Base-by-base conservation (phyloP, 2,329 filamentous ascomycete species). In the Fusarium piperis region DNA sequence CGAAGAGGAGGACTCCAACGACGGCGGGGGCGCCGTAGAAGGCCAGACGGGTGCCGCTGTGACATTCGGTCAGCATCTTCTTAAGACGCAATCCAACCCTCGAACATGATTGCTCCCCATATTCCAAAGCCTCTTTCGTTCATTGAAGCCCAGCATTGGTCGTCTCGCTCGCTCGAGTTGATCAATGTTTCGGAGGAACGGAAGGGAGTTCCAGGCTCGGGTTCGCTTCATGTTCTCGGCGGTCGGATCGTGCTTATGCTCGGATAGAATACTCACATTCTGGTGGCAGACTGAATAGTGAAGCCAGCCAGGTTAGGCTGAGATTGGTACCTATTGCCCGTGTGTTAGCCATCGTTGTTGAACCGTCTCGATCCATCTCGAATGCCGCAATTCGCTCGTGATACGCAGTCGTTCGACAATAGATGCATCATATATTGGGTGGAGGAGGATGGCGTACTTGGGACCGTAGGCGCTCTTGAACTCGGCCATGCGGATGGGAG, bases 391-490 rank as follows among this genome's bases (percentile, higher is more conserved):
- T 51, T 68, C 32, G 64, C 6, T 64, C 62, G 20, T 32, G 4
- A 15, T 18, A 4, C 35, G 39, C 16, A 18, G 23, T 36, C 38
- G 53, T 38, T 57, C 59, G 59, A 38, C 18, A 59, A 39, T 70
- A 13, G 67, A 35, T 8, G 16, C 15, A 60, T 63, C 18, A 23
- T 18, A 16, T 23, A 55, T 44, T 15, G 26, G 53, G 7, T 12
- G 38, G 18, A 46, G 16, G 8, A 16, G 51, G 18, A 12, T 36
- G 68, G 79, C 80, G 83, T 88, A 92, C 90, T 90, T 91, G 59
- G 90, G 90, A 79, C 89, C 90, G 80, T 89, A 91, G 74, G 86
- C 83, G 83, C 88, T 91, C 83, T 86, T 87, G 86, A 90, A 91
- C 71, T 80, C 75, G 69, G 81, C 77, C 78, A 81, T 80, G 81